Conservation (phyloP, 1,284 basidiomycete genomes). For the Leucoagaricus sp. region DNA sequence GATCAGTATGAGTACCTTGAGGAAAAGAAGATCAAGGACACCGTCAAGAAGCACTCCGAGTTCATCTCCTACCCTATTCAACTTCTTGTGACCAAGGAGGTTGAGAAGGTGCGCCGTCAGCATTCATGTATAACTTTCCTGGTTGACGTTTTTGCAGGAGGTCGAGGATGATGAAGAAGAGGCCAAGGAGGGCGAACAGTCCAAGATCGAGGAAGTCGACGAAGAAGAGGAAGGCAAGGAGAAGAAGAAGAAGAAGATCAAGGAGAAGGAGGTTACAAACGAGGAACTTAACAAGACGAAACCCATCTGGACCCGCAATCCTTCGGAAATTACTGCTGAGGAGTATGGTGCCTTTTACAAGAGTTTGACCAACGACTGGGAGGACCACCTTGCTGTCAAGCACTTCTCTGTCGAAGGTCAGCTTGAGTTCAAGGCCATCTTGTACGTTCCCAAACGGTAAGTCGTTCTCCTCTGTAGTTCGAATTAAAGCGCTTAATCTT, state of each 20-base stretch:
- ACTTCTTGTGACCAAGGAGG: conserved; percentile 98
- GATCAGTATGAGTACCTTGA: conserved; percentile 99
- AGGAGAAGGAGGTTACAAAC: conserved; percentile 86
- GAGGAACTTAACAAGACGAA: conserved; percentile 99
- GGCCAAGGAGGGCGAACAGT: conserved; percentile 67
- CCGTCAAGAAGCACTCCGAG: conserved; percentile 99
- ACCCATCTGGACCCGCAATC: conserved; percentile 99
- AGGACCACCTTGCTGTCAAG: conserved; percentile 98
- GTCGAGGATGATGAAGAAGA: conserved; percentile 87
- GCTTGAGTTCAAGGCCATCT: conserved; percentile 99
- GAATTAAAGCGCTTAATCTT: conserved; percentile 7
- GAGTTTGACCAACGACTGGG: conserved; percentile 99
- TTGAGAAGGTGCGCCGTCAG: conserved; percentile 78
- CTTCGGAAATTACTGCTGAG: conserved; percentile 88
- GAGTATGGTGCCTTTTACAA: conserved; percentile 99
- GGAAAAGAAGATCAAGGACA: conserved; percentile 99
- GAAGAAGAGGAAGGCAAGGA: conserved; percentile 89
- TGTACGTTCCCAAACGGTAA: conserved; percentile 94
- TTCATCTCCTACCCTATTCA: conserved; percentile 99
- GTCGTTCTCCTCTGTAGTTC: conserved; percentile 27
- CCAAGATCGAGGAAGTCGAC: conserved; percentile 77
- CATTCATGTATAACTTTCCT: conserved; percentile 13
- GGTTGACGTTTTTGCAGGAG: conserved; percentile 53
- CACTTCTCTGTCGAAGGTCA: conserved; percentile 99
- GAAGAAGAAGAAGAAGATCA: conserved; percentile 98